Evolutionary conservation across 441 rosid genomes (phyloP).

Genomic region (Heliophila coronopifolia): DNA sequence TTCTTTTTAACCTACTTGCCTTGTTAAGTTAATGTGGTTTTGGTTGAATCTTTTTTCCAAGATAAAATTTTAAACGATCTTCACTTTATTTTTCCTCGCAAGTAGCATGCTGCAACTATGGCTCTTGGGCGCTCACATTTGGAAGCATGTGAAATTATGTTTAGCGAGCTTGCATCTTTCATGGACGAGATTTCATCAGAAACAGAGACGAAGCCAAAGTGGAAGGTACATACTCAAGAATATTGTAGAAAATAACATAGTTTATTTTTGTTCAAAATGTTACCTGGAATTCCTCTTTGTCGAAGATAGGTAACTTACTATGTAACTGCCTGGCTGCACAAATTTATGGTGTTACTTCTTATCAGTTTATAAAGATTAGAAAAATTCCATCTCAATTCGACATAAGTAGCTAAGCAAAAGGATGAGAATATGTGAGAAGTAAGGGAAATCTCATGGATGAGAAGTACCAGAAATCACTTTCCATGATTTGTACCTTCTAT

Average conservation of each 20-base stretch:
- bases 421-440: slow-evolving; percentile 4
- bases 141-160: slow-evolving; percentile 97
- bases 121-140: slow-evolving; percentile 98
- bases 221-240: slow-evolving; percentile 65
- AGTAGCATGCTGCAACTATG: slow-evolving; percentile 95
- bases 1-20: background rate
- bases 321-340: slow-evolving; percentile 14
- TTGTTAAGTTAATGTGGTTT: slow-evolving; percentile 5
- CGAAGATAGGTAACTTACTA: background rate
- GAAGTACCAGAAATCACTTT: slow-evolving; percentile 2
- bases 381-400: background rate
- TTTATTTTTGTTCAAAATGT: background rate
- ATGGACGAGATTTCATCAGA: slow-evolving; percentile 93
- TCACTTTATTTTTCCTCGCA: slow-evolving; percentile 10
- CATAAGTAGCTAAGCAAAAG: slow-evolving; percentile 6
- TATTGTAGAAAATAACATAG: slow-evolving; percentile 16
- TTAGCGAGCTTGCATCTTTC: slow-evolving; percentile 80
- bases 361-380: background rate
- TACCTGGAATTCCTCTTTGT: slow-evolving; percentile 10
- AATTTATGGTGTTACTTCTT: background rate
- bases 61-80: background rate
- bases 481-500: slow-evolving; percentile 13
- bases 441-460: slow-evolving; percentile 11
- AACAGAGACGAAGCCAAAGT: slow-evolving; percentile 92
- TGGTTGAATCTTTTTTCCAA: slow-evolving; percentile 13